Evolutionary conservation across 2,329 filamentous ascomycete genomes (phyloP).

Genomic region (Microthyrium microscopicum): DNA sequence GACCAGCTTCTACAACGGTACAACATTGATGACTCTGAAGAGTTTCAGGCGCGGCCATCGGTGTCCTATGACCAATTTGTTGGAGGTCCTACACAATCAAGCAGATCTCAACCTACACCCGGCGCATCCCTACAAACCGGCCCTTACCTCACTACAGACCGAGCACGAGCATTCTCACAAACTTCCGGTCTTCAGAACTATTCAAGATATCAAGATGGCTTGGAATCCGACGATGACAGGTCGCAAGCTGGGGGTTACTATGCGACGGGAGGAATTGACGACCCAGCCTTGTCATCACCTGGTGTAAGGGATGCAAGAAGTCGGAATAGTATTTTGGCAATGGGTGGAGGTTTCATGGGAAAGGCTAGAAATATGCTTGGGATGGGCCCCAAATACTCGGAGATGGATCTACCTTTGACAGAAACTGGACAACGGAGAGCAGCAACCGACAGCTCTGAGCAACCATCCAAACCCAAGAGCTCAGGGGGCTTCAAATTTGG

Average conservation of each 20-base stretch:
- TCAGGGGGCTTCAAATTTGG: conserved; percentile 73
- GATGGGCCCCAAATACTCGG: conserved; percentile 54
- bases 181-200: conserved; percentile 76
- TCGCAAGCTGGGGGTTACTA: conserved; percentile 58
- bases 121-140: background rate
- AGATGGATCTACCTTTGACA: conserved; percentile 94
- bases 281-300: conserved; percentile 20
- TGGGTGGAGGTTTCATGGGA: conserved; percentile 78
- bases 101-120: background rate
- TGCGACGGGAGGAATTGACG: conserved; percentile 44
- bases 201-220: conserved; percentile 76
- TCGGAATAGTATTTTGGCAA: conserved; percentile 72
- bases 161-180: conserved; percentile 42
- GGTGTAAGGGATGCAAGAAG: conserved; percentile 27
- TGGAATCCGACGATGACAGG: conserved; percentile 67
- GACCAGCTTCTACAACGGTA: conserved; percentile 64
- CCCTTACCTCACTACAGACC: background rate
- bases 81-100: conserved; percentile 40
- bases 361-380: conserved; percentile 81
- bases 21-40: conserved; percentile 49
- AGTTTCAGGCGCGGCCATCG: conserved; percentile 54
- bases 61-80: conserved; percentile 93
- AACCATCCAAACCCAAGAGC: conserved; percentile 20
- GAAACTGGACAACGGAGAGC: conserved; percentile 41
- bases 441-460: conserved; percentile 23